phyloP scores from a whole-genome alignment of 2,329 filamentous ascomycete species.

The Dactylonectria estremocensis region DNA sequence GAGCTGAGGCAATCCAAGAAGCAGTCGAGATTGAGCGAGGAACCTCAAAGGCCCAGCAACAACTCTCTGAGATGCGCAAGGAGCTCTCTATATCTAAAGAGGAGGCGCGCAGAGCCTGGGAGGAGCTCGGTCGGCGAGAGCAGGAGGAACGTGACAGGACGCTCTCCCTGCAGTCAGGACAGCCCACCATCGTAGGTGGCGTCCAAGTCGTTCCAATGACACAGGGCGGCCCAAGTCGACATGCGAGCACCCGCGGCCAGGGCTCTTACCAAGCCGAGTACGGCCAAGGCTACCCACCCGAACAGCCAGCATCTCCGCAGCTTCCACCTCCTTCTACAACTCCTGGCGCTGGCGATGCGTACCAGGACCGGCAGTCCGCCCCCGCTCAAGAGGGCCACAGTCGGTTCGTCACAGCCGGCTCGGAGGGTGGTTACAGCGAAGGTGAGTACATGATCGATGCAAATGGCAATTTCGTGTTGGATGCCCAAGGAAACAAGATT shows the following conservation, averaged over 20 bases:
- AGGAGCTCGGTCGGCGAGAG: constrained; percentile 93
- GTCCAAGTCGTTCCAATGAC: constrained; percentile 97
- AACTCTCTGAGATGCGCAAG: constrained; percentile 90
- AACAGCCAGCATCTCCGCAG: constrained; percentile 61
- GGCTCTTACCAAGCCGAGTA: constrained; percentile 51
- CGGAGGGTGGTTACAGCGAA: constrained; percentile 76
- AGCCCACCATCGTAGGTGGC: constrained; percentile 90
- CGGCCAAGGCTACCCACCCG: constrained; percentile 51
- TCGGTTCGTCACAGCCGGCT: constrained; percentile 53
- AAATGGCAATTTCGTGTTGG: constrained; percentile 72
- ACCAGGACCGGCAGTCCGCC: constrained; percentile 40
- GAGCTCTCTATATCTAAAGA: constrained; percentile 96
- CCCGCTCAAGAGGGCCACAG: constrained; percentile 37
- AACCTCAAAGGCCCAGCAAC: constrained; percentile 82
- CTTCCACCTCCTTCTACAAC: constrained; percentile 53
- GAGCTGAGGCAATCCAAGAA: constrained; percentile 77
- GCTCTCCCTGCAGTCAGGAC: constrained; percentile 86
- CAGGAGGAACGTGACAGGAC: constrained; percentile 93
- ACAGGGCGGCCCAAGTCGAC: constrained; percentile 74
- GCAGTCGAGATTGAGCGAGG: constrained; percentile 78
- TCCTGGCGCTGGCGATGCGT: constrained; percentile 48
- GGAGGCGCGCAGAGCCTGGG: constrained; percentile 95
- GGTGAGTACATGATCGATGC: constrained; percentile 80
- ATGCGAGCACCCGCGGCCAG: constrained; percentile 61
- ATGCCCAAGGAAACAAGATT: constrained; percentile 74